Percentiles rank a stretch among this genome's conserved stretches.
phyloP scores from a whole-genome alignment of 495 filamentous ascomycete genomes.

The Tricharina praecox region DNA sequence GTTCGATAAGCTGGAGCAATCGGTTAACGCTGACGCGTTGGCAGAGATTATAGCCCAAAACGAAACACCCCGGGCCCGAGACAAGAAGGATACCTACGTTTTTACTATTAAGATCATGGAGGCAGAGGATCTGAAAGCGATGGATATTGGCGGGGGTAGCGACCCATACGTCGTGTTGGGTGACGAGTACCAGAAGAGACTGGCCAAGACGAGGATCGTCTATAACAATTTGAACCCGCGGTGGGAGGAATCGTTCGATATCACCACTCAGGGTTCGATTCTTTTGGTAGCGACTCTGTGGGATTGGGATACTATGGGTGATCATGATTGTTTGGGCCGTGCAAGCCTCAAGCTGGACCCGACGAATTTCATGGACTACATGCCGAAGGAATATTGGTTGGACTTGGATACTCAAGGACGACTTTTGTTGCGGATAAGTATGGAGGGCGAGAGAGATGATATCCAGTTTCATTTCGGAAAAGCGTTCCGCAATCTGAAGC shows the following conservation, averaged over 20 bases:
- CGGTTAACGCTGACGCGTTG: conserved; percentile 85
- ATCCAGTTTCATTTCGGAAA: conserved; percentile 99
- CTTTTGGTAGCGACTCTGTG: conserved; percentile 95
- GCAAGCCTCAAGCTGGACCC: conserved; percentile 92
- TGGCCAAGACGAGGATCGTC: conserved; percentile 84
- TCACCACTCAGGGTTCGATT: conserved; percentile 75
- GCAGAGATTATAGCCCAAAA: conserved; percentile 60
- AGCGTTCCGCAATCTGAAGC: conserved; percentile 83
- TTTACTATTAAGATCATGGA: conserved; percentile 99
- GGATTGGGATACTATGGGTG: conserved; percentile 95
- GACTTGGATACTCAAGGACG: conserved; percentile 92
- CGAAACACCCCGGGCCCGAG: conserved; percentile 30
- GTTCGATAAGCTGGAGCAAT: conserved; percentile 72
- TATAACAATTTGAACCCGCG: conserved; percentile 84
- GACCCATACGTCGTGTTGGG: conserved; percentile 95
- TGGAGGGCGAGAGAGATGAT: conserved; percentile 97
- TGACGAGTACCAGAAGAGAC: conserved; percentile 95
- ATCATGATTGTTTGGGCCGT: conserved; percentile 91
- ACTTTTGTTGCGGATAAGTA: conserved; percentile 75
- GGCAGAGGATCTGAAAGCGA: conserved; percentile 94
- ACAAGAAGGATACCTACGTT: conserved; percentile 55
- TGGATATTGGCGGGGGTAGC: conserved; percentile 82
- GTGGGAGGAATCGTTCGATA: conserved; percentile 95
- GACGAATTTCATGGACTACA: conserved; percentile 82
- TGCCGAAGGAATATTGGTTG: conserved; percentile 87